A percentile compares a stretch with the other conserved stretches of the same genome.
These are phyloP conservation scores for Xerophyta viscosa DNA, from an alignment of 106 monocot genomes.

Conservation along the genomic window DNA sequence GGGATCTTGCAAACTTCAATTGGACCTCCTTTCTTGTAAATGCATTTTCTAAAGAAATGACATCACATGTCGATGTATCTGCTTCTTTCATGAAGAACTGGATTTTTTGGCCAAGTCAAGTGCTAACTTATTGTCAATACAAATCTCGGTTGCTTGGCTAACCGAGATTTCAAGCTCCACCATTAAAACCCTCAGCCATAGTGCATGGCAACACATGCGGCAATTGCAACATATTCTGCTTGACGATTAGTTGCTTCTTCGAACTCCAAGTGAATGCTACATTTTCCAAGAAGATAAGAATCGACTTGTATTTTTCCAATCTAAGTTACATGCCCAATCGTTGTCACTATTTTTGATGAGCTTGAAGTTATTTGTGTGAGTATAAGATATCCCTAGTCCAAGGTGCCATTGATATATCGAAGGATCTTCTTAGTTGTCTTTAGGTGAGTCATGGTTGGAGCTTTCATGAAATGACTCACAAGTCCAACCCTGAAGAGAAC, in stretches of 20 bases:
- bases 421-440: constrained; percentile 1
- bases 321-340: constrained; percentile 3
- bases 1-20: neutral
- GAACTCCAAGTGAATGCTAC: neutral
- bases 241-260: constrained; percentile 5
- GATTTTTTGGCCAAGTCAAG: constrained; percentile 5
- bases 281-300: neutral
- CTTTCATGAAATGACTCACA: constrained; percentile 8
- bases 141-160: neutral
- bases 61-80: constrained; percentile 6
- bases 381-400: constrained; percentile 3
- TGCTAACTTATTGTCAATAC: constrained; percentile 4
- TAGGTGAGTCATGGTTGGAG: neutral
- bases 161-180: neutral
- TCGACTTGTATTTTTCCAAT: constrained; percentile 4
- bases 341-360: neutral
- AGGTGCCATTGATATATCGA: constrained; percentile 5
- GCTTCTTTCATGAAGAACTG: constrained; percentile 3
- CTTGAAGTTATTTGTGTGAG: constrained; percentile 2
- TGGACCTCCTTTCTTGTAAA: neutral
- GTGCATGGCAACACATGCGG: constrained; percentile 5
- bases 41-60: neutral
- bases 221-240: neutral
- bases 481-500: constrained; percentile 8
- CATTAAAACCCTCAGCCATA: constrained; percentile 1